Evolutionary conservation across 192 early-diverging fungal species (phyloP), one percentile per base, ranked within the genome.

Genomic region (Lobosporangium transversale): DNA sequence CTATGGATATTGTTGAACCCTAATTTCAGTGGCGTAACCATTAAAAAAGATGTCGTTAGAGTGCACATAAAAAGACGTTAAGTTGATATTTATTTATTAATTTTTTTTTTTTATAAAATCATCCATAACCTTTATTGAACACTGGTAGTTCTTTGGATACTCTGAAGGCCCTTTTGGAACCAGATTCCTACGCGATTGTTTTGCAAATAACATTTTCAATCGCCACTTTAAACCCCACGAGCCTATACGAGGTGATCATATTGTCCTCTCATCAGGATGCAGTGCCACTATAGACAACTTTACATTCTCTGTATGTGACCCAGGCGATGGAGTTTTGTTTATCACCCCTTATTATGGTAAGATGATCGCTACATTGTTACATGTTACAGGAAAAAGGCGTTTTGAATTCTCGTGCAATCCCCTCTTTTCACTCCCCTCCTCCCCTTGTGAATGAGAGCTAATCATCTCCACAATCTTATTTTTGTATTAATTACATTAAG

Each of bases 321-420:
- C 83, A 0, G 92, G 90, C 23, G 94, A 95, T 52, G 88, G 84
- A 30, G 68, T 95, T 9, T 64, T 96, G 61, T 85, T 94, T 26
- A 89, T 90, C 7, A 79, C 87, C 9, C 94, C 94, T 0, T 93
- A 82, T 70, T 95, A 95, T 65, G 89, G 91, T 79, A 63, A 33
- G 31, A 18, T n/a, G 18, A 57, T 29, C 21, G 20, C 14, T 37
- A 40, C 37, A 10, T 24, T 4, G 26, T 20, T 64, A 18, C n/a
- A n/a, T n/a, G n/a, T n/a, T n/a, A n/a, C n/a, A n/a, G 20, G 14
- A 17, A 37, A 12, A 51, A 36, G 1, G 33, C 18, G 5, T 27
- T 26, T 23, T 51, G n/a, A 14, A 37, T 10, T 30, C 26, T 47
- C 12, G 10, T 47, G 32, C 2, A 11, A 27, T n/a, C 55, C 9